A percentile compares a stretch with the other conserved stretches of the same genome.
Evolutionary conservation across 352 stramenopile species (phyloP).

Genomic region (Pythium utonaiense): DNA sequence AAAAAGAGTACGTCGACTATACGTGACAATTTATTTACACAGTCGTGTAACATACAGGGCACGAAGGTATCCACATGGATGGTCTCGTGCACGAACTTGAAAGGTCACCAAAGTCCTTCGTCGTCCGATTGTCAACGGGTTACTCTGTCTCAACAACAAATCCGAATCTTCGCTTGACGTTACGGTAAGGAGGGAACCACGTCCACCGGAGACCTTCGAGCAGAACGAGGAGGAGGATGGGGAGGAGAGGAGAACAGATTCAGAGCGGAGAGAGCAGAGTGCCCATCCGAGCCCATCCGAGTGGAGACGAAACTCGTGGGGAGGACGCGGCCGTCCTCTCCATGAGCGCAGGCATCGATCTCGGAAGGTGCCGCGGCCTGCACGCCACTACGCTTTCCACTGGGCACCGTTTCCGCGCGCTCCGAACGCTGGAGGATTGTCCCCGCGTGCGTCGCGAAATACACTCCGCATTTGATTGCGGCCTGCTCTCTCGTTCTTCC

Average conservation of each 20-base stretch:
- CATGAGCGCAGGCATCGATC: too few species aligned
- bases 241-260: not conserved
- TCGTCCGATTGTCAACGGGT: too few species aligned
- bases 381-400: not conserved
- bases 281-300: constrained; percentile 3
- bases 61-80: not conserved
- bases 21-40: not conserved
- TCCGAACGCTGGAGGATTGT: not conserved
- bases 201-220: not conserved
- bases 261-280: not conserved
- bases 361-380: not conserved
- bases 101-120: not conserved
- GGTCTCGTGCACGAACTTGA: not conserved
- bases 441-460: not conserved
- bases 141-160: too few species aligned
- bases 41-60: not conserved
- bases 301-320: not conserved
- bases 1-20: too few species aligned
- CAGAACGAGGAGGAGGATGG: not conserved
- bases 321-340: not conserved
- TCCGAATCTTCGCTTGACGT: too few species aligned
- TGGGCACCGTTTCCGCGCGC: not conserved
- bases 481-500: too few species aligned
- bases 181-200: not conserved
- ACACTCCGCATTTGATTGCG: not conserved